phyloP scores from a whole-genome alignment of 768 basidiomycete genomes.

The Pleurotus cornucopiae region DNA sequence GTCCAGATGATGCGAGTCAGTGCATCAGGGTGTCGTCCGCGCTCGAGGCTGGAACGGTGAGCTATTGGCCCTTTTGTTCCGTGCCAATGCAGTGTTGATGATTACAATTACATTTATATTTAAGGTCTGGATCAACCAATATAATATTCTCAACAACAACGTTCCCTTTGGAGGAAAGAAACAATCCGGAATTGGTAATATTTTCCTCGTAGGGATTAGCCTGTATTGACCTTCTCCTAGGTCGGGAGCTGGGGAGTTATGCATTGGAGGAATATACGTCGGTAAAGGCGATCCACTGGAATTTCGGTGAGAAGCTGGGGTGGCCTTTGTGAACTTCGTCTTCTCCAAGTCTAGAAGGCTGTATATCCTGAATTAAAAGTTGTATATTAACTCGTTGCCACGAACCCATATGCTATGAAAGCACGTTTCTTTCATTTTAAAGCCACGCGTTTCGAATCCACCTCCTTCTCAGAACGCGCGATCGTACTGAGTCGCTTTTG shows the following conservation, averaged over 20 bases:
- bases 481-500: no score
- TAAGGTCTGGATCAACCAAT: slow-evolving; percentile 92
- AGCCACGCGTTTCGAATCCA: no score
- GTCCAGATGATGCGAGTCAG: slow-evolving; percentile 71
- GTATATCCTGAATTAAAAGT: background rate
- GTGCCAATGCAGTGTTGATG: slow-evolving; percentile 4
- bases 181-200: slow-evolving; percentile 78
- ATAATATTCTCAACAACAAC: slow-evolving; percentile 78
- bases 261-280: slow-evolving; percentile 83
- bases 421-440: background rate
- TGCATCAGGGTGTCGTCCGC: slow-evolving; percentile 86
- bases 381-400: no score
- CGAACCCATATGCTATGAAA: background rate
- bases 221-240: slow-evolving; percentile 31
- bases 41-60: slow-evolving; percentile 85
- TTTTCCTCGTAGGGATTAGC: slow-evolving; percentile 5
- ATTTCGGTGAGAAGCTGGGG: slow-evolving; percentile 74
- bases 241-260: slow-evolving; percentile 83
- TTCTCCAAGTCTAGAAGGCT: no score
- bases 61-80: slow-evolving; percentile 20
- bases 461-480: no score
- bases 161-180: slow-evolving; percentile 97
- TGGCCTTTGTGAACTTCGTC: slow-evolving; percentile 57
- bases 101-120: background rate
- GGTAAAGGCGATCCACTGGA: slow-evolving; percentile 83